Base-by-base conservation (phyloP, 1,139 yeast genomes). In the Sugiyamaella xylanicola region DNA sequence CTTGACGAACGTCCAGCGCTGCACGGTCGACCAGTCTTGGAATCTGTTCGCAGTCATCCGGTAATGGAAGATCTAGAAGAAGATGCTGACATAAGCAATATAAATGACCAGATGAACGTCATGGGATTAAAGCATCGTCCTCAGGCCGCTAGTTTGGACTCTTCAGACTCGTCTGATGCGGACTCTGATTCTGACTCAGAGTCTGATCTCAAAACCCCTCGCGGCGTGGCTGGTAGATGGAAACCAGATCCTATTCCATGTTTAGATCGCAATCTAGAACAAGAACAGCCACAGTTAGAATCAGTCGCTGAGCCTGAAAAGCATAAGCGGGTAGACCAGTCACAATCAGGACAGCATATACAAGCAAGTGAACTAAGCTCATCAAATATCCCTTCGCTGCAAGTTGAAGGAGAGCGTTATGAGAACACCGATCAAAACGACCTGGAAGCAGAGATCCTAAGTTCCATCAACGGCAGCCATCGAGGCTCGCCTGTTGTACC, bases 361-460 rank as follows among this genome's bases (percentile, higher is more conserved):
- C 13, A 8, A 15, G 15, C 37, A 8, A n/a, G 37, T 25, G 29
- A 25, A 25, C 29, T 25, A 5, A 25, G 29, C 29, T 25, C 29
- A 13, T 32, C 37, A 15, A 32, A 29, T 16, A 29, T 44, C 16
- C 20, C 48, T 15, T 44, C 48, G 5, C 16, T 27, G 21, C 49
- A 45, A 17, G 45, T 32, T 8, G 51, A 47, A 17, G 32, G 17
- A 3, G 45, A 37, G 3, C n/a, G 21, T 4, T 42, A 41, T 29
- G 41, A 16, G 2, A 41, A 22, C 29, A 47, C 53, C 16, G 53
- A 46, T 44, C 65, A 64, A 50, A 62, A 63, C 48, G 58, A 58
- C 45, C 61, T 67, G 20, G 62, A 63, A 21, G 57, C 59, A 4
- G 70, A 67, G 43, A 68, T 67, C 19, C 53, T 66, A 41, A 63